Evolutionary conservation across 2,329 filamentous ascomycete species (phyloP), one percentile per base, ranked within the genome.

Genomic region (Claviceps sp.): DNA sequence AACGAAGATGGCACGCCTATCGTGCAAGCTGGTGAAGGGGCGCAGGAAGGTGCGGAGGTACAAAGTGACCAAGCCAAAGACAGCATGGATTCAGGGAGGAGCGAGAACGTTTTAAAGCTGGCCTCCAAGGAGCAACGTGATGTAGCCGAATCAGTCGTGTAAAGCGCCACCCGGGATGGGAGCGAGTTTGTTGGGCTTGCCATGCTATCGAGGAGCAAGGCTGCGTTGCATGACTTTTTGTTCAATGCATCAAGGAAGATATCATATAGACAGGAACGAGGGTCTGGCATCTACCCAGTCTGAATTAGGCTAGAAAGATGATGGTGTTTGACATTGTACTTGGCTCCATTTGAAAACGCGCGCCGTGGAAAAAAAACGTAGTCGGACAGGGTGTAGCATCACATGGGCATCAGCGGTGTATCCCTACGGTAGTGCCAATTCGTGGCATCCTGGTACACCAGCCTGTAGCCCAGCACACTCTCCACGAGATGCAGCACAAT

Each of bases 401-500:
- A 42, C 18, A 20, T 20, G 18, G 18, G n/a, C 43, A 26, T 16
- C 37, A 50, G 30, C 16, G 30, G 40, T 5, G 44, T 37, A 24
- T 64, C 57, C 11, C 59, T 53, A 18, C 59, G 48, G 30, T 61
- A 65, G 3, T 64, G 61, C 60, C 62, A 65, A 2, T 47, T 55
- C 6, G 46, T 52, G 3, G 58, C 45, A 50, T 61, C 60, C 5
- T 52, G 54, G 37, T 57, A 58, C 0, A 62, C 58, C 22, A 55
- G 56, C 41, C 54, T 55, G 16, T 77, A 77, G 0, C 73, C 74
- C 51, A 78, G 60, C 1, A 73, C 65, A 4, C 68, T 67, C 52
- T 78, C 74, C 0, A 77, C 62, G 7, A 78, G 60, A 0, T 68
- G 65, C 20, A 76, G 59, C 11, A 76, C 58, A 37, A 73, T 62